Percentiles rank a stretch among this genome's conserved stretches.
These are phyloP conservation scores for Angomonas deanei DNA, from an alignment of 208 protist species.

Conservation along the genomic window DNA sequence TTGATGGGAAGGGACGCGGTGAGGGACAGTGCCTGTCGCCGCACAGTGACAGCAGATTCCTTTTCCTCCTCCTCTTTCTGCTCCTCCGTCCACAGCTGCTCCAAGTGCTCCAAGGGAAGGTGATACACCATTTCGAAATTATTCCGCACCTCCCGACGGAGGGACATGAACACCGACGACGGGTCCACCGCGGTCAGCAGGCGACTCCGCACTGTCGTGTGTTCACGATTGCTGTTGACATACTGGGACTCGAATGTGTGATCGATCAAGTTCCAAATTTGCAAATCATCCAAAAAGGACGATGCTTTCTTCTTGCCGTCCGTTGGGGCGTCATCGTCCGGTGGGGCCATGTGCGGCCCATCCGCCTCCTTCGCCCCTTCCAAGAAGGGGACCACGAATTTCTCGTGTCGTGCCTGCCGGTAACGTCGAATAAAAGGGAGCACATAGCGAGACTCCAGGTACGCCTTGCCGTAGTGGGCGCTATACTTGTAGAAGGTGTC, in stretches of 20 bases:
- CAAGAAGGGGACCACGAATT: neutral
- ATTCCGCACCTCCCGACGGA: neutral
- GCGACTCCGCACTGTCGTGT: neutral
- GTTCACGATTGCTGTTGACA: neutral
- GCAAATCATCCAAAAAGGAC: no score
- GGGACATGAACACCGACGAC: no score
- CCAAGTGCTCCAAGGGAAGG: neutral
- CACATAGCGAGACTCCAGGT: neutral
- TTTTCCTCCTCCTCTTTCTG: neutral
- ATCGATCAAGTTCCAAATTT: neutral
- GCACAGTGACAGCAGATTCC: no score
- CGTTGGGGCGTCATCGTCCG: no score
- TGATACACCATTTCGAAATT: neutral
- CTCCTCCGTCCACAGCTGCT: neutral
- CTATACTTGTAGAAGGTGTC: neutral
- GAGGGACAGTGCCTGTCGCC: no score
- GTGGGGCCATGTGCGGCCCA: neutral
- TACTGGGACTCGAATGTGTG: neutral
- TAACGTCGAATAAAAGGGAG: neutral
- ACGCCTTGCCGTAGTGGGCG: neutral
- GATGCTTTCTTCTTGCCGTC: no score
- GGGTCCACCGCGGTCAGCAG: no score
- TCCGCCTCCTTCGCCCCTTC: slow-evolving; percentile 8
- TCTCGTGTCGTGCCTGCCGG: neutral
- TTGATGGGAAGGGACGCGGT: no score